Percentiles rank a stretch among this genome's conserved stretches.
These are phyloP conservation scores for Russula sp. DNA, from an alignment of 768 basidiomycete genomes.

Conservation along the genomic window DNA sequence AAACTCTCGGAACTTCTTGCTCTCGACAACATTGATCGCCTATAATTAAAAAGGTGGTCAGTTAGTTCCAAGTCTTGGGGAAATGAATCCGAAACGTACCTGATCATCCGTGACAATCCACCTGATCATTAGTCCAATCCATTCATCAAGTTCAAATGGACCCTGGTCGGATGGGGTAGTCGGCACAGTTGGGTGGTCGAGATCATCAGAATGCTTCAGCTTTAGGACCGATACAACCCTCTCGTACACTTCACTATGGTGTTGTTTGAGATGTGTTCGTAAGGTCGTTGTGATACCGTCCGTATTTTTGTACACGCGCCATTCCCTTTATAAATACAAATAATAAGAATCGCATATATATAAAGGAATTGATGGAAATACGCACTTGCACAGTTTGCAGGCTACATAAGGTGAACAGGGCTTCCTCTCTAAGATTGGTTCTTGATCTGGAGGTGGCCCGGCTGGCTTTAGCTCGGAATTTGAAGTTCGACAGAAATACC, in stretches of 20 bases:
- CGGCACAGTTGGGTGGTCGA: background rate
- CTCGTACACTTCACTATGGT: background rate
- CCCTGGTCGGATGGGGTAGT: fast-evolving
- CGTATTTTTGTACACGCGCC: background rate
- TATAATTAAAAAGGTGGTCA: background rate
- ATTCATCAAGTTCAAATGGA: background rate
- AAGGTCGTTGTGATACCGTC: background rate
- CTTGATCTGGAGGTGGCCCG: background rate
- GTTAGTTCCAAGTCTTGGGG: background rate
- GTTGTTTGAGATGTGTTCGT: background rate
- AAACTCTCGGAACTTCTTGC: fast-evolving
- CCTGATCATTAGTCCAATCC: background rate
- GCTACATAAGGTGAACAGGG: background rate
- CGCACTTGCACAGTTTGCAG: background rate
- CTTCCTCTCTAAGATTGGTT: background rate
- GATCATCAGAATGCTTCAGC: background rate
- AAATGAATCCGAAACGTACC: background rate
- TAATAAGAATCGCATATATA: too few relatives aligned
- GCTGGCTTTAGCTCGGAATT: background rate
- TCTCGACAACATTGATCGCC: background rate
- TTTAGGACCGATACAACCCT: background rate
- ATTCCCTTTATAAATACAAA: background rate
- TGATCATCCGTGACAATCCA: background rate
- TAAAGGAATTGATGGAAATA: background rate
- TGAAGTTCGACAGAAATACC: background rate